A percentile compares a stretch with the other conserved stretches of the same genome.
phyloP scores from a whole-genome alignment of 495 filamentous ascomycete genomes.

The Aspergillus sclerotiicarbonarius region DNA sequence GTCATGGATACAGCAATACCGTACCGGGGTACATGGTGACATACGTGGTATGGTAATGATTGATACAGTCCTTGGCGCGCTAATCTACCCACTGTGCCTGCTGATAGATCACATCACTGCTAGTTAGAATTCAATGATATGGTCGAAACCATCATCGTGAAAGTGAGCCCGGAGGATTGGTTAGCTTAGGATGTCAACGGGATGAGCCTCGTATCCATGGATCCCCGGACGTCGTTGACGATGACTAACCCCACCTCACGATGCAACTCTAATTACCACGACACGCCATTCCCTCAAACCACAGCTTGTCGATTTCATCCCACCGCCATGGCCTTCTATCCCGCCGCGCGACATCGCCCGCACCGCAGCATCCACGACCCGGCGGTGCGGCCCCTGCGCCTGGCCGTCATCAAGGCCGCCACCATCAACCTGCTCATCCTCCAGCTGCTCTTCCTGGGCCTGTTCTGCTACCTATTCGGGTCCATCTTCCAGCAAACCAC shows the following conservation, averaged over 20 bases:
- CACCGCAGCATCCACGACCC: slow-evolving; percentile 25
- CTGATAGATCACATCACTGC: too few relatives aligned
- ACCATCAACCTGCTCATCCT: slow-evolving; percentile 23
- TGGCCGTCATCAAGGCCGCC: slow-evolving; percentile 22
- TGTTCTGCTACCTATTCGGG: slow-evolving; percentile 49
- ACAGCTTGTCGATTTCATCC: neutral
- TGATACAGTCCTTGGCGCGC: too few relatives aligned
- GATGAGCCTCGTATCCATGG: neutral
- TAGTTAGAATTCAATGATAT: too few relatives aligned
- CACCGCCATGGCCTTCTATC: slow-evolving; percentile 21
- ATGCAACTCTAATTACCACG: neutral
- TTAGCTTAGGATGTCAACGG: too few relatives aligned
- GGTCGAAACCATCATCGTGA: too few relatives aligned
- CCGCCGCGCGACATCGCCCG: slow-evolving; percentile 20
- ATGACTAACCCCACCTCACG: neutral
- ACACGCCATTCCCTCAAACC: too few relatives aligned
- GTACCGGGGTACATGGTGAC: too few relatives aligned
- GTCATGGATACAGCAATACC: too few relatives aligned
- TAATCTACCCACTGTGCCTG: too few relatives aligned
- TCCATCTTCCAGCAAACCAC: slow-evolving; percentile 38
- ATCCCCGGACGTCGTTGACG: neutral
- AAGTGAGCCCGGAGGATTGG: too few relatives aligned
- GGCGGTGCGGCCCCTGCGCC: slow-evolving; percentile 19
- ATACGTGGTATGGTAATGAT: too few relatives aligned
- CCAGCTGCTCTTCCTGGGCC: slow-evolving; percentile 40